Evolutionary conservation across 495 filamentous ascomycete genomes (phyloP).

Genomic region (Aspergillus haitiensis): DNA sequence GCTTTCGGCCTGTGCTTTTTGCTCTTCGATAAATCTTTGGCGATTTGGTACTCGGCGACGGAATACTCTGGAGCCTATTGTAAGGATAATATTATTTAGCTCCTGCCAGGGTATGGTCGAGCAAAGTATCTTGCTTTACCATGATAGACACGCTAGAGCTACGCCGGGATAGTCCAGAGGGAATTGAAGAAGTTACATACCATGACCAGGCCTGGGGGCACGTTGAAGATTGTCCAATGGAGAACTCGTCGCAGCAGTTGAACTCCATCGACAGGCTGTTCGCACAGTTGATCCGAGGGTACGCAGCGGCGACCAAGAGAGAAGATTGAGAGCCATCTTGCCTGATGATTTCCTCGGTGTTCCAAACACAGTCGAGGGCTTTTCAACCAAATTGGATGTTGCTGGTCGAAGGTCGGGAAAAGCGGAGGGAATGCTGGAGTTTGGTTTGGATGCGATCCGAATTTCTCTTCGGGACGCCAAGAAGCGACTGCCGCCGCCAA

Average conservation of each 20-base stretch:
- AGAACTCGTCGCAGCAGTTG: slow-evolving; percentile 37
- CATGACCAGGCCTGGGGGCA: slow-evolving; percentile 18
- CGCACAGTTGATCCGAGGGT: slow-evolving; percentile 25
- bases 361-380: not conserved
- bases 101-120: too few species aligned
- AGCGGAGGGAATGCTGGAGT: not conserved
- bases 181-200: slow-evolving; percentile 23
- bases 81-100: not conserved
- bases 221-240: slow-evolving; percentile 24
- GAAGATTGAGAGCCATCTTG: slow-evolving; percentile 37
- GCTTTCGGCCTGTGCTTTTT: slow-evolving; percentile 41
- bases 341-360: not conserved
- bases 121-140: too few species aligned
- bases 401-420: slow-evolving; percentile 18
- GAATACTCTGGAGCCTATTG: slow-evolving; percentile 2
- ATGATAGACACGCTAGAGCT: slow-evolving; percentile 12
- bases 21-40: slow-evolving; percentile 40
- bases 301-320: slow-evolving; percentile 37
- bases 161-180: slow-evolving; percentile 7
- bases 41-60: slow-evolving; percentile 36
- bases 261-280: slow-evolving; percentile 43
- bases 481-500: slow-evolving; percentile 19
- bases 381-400: slow-evolving; percentile 7
- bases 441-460: not conserved
- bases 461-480: slow-evolving; percentile 36